Percentiles rank a stretch among this genome's conserved stretches.
Conservation (phyloP, 768 basidiomycete genomes). For the Mycena alexandri region DNA sequence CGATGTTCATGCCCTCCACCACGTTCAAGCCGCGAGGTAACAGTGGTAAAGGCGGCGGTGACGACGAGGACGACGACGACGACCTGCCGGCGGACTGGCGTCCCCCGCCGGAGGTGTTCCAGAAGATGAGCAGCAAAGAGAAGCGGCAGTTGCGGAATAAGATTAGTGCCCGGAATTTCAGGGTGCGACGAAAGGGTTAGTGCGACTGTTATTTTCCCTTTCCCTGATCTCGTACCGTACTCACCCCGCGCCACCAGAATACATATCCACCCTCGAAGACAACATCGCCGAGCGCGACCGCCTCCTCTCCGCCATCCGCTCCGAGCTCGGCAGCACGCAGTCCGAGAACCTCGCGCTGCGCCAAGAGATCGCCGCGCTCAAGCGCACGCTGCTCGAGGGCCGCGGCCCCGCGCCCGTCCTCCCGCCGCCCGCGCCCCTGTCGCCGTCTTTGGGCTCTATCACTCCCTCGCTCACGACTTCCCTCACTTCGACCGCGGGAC, state of each 20-base stretch:
- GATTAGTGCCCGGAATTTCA: slow-evolving; percentile 94
- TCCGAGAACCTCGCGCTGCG: slow-evolving; percentile 88
- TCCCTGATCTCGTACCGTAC: no score
- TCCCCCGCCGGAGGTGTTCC: slow-evolving; percentile 92
- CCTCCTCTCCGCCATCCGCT: slow-evolving; percentile 88
- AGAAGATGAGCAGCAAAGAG: slow-evolving; percentile 95
- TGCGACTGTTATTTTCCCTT: no score
- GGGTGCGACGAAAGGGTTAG: slow-evolving; percentile 91
- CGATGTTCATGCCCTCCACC: slow-evolving; percentile 42
- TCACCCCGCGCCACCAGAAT: no score
- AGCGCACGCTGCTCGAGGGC: slow-evolving; percentile 79
- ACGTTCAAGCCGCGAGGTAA: slow-evolving; percentile 36
- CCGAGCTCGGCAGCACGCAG: slow-evolving; percentile 83
- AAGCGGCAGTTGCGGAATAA: slow-evolving; percentile 97
- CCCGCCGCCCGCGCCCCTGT: slow-evolving; percentile 33
- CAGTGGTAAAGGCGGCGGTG: slow-evolving; percentile 17
- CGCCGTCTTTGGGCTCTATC: no score
- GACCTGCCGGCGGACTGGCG: slow-evolving; percentile 84
- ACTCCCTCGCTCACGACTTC: no score
- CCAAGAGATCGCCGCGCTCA: slow-evolving; percentile 80
- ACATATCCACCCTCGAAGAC: slow-evolving; percentile 93
- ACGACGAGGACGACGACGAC: slow-evolving; percentile 59
- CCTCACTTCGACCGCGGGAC: no score
- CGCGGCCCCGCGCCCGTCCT: slow-evolving; percentile 54
- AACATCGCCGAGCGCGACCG: slow-evolving; percentile 94